Evolutionary conservation across 805 yeast genomes (phyloP).

Genomic region (Ogataea polymorpha): DNA sequence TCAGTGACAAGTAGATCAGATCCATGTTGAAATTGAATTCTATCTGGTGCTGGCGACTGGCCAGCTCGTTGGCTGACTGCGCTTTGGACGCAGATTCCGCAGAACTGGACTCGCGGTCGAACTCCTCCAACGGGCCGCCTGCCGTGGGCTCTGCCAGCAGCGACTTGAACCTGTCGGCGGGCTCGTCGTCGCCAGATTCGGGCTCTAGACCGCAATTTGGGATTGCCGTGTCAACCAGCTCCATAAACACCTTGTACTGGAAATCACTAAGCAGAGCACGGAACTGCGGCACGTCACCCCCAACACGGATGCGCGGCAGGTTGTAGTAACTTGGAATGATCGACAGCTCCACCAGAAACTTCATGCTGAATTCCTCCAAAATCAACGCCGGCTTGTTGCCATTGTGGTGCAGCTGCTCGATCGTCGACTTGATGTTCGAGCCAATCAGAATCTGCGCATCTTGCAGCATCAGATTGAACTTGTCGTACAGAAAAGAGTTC

Average conservation of each 20-base stretch:
- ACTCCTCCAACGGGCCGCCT: constrained; percentile 11
- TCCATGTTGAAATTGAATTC: constrained; percentile 74
- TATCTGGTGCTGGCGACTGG: constrained; percentile 53
- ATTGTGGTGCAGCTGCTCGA: constrained; percentile 61
- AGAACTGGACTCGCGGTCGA: constrained; percentile 15
- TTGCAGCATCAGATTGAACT: constrained; percentile 68
- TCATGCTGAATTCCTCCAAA: constrained; percentile 72
- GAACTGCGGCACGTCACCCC: constrained; percentile 75
- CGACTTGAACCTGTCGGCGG: constrained; percentile 16
- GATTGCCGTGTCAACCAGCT: constrained; percentile 62
- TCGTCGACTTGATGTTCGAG: constrained; percentile 71
- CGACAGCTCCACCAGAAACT: constrained; percentile 73
- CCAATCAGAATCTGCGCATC: constrained; percentile 91
- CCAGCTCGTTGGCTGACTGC: constrained; percentile 1
- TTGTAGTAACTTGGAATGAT: constrained; percentile 78
- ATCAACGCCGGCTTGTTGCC: constrained; percentile 53
- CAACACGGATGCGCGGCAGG: constrained; percentile 66
- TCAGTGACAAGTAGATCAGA: constrained; percentile 55
- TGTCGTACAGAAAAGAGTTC: constrained; percentile 84
- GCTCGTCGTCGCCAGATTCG: constrained; percentile 9
- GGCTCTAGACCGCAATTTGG: constrained; percentile 45
- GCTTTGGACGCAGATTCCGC: neutral
- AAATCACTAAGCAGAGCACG: constrained; percentile 76
- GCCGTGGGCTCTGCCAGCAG: constrained; percentile 25
- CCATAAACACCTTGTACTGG: constrained; percentile 87